Conservation (phyloP, 176 grass and related monocot species). For the Bolboschoenus planiculmis region DNA sequence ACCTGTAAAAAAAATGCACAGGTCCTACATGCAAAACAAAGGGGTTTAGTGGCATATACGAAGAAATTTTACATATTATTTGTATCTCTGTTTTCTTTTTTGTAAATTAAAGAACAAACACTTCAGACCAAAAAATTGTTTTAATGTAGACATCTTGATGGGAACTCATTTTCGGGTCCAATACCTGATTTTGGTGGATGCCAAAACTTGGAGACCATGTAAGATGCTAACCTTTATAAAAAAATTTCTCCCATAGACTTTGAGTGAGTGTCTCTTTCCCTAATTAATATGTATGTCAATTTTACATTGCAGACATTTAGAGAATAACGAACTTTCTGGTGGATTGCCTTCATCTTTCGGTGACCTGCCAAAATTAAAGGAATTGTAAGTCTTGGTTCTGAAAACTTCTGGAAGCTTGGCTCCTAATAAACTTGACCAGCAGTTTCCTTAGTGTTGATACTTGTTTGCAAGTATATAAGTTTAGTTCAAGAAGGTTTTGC, state of each 20-base stretch:
- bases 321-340: conserved; percentile 81
- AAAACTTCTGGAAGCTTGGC: neutral
- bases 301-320: conserved; percentile 59
- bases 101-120: neutral
- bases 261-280: neutral
- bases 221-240: conserved; percentile 23
- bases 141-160: conserved; percentile 61
- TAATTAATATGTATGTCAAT: conserved; percentile 16
- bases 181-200: conserved; percentile 86
- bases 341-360: conserved; percentile 57
- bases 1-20: neutral
- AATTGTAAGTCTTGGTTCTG: conserved; percentile 66
- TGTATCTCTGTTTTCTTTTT: neutral
- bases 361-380: conserved; percentile 68
- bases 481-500: neutral
- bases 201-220: conserved; percentile 69
- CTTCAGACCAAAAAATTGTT: neutral
- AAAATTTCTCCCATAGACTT: neutral
- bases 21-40: neutral
- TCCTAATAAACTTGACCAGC: neutral
- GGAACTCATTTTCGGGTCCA: conserved; percentile 68
- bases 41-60: neutral
- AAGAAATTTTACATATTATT: neutral
- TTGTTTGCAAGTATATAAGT: neutral
- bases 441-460: neutral